Evolutionary conservation across 164 flowering plant genomes (phyloP), one percentile per base, ranked within the genome.

Genomic region (Chloranthus sessilifolius): DNA sequence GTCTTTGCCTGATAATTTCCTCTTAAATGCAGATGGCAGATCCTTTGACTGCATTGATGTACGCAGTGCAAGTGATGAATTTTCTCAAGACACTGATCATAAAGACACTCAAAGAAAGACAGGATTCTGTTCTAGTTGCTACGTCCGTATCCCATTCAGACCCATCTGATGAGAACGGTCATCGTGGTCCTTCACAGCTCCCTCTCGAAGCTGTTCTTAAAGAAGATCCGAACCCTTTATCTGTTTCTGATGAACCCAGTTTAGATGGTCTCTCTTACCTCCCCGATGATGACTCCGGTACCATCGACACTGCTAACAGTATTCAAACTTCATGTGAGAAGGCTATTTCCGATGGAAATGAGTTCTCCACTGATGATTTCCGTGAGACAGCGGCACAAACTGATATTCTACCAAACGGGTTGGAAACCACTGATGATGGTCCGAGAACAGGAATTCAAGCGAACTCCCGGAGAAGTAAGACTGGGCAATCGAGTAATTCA

Each of bases 31-130:
- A 86, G 95, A 86, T 86, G 91, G 84, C 77, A 11, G 95, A 86
- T 68, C 95, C 95, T 34, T 72, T 86, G 55, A 83, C 86, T 35
- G 91, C 95, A 39, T 46, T 86, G 72, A 83, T 83, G 88, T 81
- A 86, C 60, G 91, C 88, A 3, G 95, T 83, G 37, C 95, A 85
- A 77, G 90, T 85, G 50, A 82, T 85, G 95, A 85, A 85, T 66
- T 85, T 83, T 58, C 82, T 86, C 31, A 83, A 79, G 74, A 78
- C 71, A 10, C 81, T 86, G 29, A 76, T 86, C 24, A 15, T 64
- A 11, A 81, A 59, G 68, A 77, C 76, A 1, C 62, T 86, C 12
- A 70, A 57, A 44, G 88, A 73, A 52, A 71, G 95, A 52, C 71
- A 76, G 58, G 88, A 79, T 45, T 53, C 77, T 11, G 53, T 66